Evolutionary conservation across 257 asterid genomes (phyloP).

Genomic region (Leptodermis oblonga): DNA sequence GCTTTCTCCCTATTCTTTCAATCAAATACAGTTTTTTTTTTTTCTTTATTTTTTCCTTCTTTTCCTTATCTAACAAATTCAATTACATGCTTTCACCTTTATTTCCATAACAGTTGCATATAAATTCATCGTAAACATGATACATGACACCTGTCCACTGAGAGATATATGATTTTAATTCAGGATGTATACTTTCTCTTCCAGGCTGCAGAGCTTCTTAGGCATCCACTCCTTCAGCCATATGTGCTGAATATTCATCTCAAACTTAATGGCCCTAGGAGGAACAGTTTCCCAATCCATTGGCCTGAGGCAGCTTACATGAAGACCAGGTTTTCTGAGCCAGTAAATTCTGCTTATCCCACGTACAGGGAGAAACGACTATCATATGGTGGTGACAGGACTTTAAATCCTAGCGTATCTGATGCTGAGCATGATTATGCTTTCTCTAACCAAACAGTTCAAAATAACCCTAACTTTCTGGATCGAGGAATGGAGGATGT

Average conservation of each 20-base stretch:
- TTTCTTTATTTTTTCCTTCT: neutral
- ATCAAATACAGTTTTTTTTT: too few species aligned
- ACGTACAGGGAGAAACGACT: constrained; percentile 39
- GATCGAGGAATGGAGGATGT: constrained; percentile 30
- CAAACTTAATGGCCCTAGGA: constrained; percentile 68
- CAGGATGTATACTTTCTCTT: constrained; percentile 11
- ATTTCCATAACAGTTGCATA: neutral
- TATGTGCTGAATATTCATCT: constrained; percentile 75
- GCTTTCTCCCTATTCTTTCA: neutral
- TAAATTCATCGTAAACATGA: neutral
- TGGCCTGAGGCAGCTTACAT: constrained; percentile 37
- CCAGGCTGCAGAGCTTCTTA: constrained; percentile 92
- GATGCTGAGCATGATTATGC: constrained; percentile 57
- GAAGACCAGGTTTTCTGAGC: constrained; percentile 58
- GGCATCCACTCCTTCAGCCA: constrained; percentile 74
- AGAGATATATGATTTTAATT: constrained; percentile 10
- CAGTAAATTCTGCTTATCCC: constrained; percentile 32
- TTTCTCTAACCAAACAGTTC: constrained; percentile 38
- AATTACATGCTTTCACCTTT: neutral
- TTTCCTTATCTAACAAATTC: neutral
- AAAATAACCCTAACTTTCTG: constrained; percentile 27
- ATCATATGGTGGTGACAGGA: constrained; percentile 65
- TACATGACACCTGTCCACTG: neutral
- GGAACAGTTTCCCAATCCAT: constrained; percentile 48
- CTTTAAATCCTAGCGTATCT: constrained; percentile 81